Conservation (phyloP, 179 eudicot species). For the Amaranthus tricolor region DNA sequence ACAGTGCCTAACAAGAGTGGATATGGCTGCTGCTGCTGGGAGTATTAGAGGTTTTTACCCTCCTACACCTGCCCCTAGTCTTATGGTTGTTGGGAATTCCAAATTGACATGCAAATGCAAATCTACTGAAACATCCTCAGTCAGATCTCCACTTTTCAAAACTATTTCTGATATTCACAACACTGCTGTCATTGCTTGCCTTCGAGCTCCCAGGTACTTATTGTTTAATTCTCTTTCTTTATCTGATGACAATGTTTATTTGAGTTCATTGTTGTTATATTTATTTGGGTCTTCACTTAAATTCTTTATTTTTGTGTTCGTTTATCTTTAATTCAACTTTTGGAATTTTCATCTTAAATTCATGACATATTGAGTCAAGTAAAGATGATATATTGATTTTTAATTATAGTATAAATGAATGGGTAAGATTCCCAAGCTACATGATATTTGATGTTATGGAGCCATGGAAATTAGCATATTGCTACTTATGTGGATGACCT, state of each 20-base stretch:
- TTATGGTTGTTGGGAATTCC: not conserved
- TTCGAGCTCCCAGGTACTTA: conserved; percentile 59
- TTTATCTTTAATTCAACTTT: not conserved
- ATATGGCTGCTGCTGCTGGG: conserved; percentile 20
- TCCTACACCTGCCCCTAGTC: not conserved
- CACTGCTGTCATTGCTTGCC: conserved; percentile 74
- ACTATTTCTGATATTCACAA: conserved; percentile 42
- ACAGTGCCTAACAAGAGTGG: not conserved
- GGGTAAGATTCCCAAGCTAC: not conserved
- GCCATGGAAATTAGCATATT: not conserved
- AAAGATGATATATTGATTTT: not conserved
- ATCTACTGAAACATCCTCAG: not conserved
- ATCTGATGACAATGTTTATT: not conserved
- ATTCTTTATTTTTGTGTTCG: not conserved
- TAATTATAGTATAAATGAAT: not conserved
- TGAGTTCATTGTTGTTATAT: not conserved
- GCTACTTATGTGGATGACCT: not conserved
- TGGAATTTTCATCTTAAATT: not conserved
- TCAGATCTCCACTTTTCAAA: conserved; percentile 25
- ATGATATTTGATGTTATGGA: not conserved
- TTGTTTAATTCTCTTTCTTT: not conserved
- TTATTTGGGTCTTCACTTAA: not conserved
- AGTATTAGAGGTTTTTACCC: conserved; percentile 9
- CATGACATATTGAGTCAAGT: not conserved
- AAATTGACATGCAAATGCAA: conserved; percentile 12